Conservation (phyloP, 768 basidiomycete species). For the Serendipita sp. region DNA sequence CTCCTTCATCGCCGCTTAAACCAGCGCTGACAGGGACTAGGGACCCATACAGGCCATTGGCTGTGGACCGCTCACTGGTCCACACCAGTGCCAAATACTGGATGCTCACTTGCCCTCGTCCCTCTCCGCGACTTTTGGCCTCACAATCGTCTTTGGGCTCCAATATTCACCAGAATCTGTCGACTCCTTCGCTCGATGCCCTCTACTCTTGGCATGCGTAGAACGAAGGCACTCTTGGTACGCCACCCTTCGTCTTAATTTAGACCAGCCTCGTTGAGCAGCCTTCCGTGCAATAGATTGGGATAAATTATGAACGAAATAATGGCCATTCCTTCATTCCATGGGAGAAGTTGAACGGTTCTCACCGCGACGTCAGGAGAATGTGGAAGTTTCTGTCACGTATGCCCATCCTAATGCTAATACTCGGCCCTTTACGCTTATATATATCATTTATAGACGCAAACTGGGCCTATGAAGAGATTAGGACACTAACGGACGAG, state of each 20-base stretch:
- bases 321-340: background rate
- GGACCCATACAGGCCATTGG: too few relatives aligned
- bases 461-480: background rate
- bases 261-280: background rate
- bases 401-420: background rate
- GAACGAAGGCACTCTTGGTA: background rate
- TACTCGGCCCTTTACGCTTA: background rate
- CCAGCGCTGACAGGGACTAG: too few relatives aligned
- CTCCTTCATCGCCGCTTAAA: too few relatives aligned
- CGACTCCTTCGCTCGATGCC: too few relatives aligned
- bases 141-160: too few relatives aligned
- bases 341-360: background rate
- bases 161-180: too few relatives aligned
- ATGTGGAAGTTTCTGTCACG: too few relatives aligned
- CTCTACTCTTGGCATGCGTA: background rate
- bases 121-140: too few relatives aligned
- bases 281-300: background rate
- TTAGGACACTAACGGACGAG: background rate
- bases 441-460: background rate
- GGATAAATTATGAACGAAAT: background rate
- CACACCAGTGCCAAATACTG: too few relatives aligned
- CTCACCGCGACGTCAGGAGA: background rate
- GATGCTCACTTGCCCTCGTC: too few relatives aligned
- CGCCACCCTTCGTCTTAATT: background rate
- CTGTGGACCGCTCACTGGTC: too few relatives aligned